phyloP scores from a whole-genome alignment of 202 grass and related monocot species.

The Elaeis oleifera region DNA sequence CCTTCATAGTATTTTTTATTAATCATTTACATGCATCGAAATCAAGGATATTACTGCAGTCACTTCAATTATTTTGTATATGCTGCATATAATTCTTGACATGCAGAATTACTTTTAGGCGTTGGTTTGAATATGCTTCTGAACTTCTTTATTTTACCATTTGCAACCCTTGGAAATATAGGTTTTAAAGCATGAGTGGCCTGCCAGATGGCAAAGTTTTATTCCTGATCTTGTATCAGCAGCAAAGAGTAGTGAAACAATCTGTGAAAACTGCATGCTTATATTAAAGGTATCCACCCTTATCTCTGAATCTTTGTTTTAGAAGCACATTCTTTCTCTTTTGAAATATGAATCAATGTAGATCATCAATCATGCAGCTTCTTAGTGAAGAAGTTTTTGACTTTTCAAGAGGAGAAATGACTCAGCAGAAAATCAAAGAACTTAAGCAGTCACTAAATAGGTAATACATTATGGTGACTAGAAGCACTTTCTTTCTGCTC shows the following conservation, averaged over 20 bases:
- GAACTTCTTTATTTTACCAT: no score
- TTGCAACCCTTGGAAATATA: slow-evolving; percentile 18
- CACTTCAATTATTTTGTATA: no score
- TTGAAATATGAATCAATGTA: no score
- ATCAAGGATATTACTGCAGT: no score
- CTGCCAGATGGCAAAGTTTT: slow-evolving; percentile 88
- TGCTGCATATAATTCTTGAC: no score
- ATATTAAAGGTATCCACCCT: slow-evolving; percentile 76
- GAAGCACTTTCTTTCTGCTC: no score
- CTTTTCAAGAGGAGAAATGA: slow-evolving; percentile 99
- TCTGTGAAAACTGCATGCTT: slow-evolving; percentile 99
- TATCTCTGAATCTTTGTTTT: slow-evolving; percentile 11
- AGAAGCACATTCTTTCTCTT: no score
- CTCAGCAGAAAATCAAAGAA: slow-evolving; percentile 96
- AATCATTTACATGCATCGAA: no score
- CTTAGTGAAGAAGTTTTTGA: slow-evolving; percentile 99
- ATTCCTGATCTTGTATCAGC: slow-evolving; percentile 97
- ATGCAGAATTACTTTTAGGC: no score
- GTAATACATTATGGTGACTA: slow-evolving; percentile 17
- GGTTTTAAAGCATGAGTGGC: slow-evolving; percentile 99
- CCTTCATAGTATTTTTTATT: no score
- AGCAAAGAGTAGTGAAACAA: slow-evolving; percentile 91
- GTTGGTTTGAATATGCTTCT: no score
- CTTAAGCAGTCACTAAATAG: slow-evolving; percentile 97
- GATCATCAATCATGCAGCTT: slow-evolving; percentile 45